Base-by-base conservation (phyloP, 2,329 filamentous ascomycete species). In the Alternaria postmessia region DNA sequence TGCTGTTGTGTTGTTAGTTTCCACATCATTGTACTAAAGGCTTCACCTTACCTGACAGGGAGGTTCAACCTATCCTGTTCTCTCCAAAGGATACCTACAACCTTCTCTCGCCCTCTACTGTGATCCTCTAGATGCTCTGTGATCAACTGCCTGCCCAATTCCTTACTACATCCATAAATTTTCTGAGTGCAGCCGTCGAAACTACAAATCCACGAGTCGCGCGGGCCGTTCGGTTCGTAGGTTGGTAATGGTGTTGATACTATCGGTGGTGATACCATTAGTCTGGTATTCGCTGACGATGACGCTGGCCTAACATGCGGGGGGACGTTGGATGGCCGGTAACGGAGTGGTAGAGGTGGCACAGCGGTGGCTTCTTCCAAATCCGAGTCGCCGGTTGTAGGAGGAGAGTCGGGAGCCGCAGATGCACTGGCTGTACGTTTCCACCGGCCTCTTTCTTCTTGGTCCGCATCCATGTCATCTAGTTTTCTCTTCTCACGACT, bases 121-220 rank as follows among this genome's bases (percentile, higher is more conserved):
- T 92, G 90, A 53, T 85, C 80, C 39, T 81, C 81, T 63, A 89
- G 85, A 71, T 93, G 90, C 48, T 85, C 80, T 18, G 81, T 81
- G 46, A 92, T 89, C 9, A 86, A 78, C 5, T 81, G 78, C 59
- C 86, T 84, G 24, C 86, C 86, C 0, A 83, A 81, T 3, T 83
- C 77, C 42, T 85, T 82, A 44, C 87, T 84, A n/a, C 87, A 87
- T 3, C 83, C 84, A 62, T 88, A 88, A 11, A 92, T 87, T 41
- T 88, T 82, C 66, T 88, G 88, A 38, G 79, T 79, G 69, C 90
- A 93, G 24, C 85, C 88, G 11, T 87, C 85, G 62, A 89, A 83
- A 5, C 85, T 84, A 69, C 90, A 93, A 1, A 80, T 81, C 89
- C 90, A 93, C 0, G 87, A 87, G 54, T 89, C 85, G 59, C 87